Conservation (phyloP, 2,329 filamentous ascomycete species). For the Fusarium nodosum region DNA sequence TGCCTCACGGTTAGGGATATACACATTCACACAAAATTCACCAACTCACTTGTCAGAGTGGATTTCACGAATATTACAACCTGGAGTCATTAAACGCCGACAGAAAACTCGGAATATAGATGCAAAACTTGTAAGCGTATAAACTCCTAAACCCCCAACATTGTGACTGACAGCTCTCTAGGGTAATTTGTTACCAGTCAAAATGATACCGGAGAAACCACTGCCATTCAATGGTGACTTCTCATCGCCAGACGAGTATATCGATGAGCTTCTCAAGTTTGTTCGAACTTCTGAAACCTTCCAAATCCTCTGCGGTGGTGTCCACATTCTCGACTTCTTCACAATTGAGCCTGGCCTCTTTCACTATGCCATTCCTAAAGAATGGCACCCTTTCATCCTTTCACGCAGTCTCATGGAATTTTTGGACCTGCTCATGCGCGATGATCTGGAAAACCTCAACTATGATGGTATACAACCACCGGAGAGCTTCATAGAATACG, state of each 20-base stretch:
- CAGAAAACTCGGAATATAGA: neutral
- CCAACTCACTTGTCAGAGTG: neutral
- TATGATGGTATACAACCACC: constrained; percentile 58
- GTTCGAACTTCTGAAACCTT: constrained; percentile 80
- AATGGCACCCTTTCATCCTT: constrained; percentile 87
- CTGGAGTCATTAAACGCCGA: no score
- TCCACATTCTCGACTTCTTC: constrained; percentile 97
- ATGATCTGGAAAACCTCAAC: constrained; percentile 69
- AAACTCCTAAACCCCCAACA: neutral
- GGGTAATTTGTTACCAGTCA: constrained; percentile 37
- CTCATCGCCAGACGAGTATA: constrained; percentile 78
- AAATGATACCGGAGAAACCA: constrained; percentile 64
- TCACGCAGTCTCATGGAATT: constrained; percentile 79
- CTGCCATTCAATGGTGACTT: constrained; percentile 82
- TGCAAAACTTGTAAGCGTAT: constrained; percentile 7
- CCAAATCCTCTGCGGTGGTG: constrained; percentile 92
- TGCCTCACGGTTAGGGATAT: neutral
- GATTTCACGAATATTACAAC: neutral
- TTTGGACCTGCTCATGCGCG: constrained; percentile 83
- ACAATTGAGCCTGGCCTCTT: constrained; percentile 88
- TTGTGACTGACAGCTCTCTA: constrained; percentile 27
- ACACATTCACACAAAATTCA: neutral
- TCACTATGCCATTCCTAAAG: constrained; percentile 77
- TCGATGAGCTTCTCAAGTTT: constrained; percentile 82
- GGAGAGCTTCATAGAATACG: constrained; percentile 76